phyloP scores from a whole-genome alignment of 306 rosid genomes.

The Medicago lupulina region DNA sequence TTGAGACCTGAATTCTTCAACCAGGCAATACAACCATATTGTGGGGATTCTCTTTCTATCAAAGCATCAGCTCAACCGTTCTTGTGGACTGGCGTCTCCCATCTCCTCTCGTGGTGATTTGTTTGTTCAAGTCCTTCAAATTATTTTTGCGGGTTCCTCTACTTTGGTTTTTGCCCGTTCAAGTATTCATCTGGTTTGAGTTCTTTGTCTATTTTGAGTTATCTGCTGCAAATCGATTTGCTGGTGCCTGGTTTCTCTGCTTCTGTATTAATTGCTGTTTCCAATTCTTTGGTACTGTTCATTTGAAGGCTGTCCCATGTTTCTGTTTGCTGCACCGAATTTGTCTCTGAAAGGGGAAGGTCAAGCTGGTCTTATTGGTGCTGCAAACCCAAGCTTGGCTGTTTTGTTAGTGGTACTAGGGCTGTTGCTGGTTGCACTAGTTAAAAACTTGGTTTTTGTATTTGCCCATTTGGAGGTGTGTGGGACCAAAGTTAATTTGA shows the following conservation, averaged over 20 bases:
- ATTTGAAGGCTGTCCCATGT: neutral
- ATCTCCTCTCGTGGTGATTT: neutral
- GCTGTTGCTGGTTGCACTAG: neutral
- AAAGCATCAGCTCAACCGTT: neutral
- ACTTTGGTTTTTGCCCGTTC: neutral
- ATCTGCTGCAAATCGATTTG: neutral
- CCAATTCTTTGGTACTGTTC: neutral
- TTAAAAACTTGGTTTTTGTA: neutral
- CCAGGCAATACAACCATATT: neutral
- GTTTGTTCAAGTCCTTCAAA: neutral
- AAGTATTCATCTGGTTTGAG: neutral
- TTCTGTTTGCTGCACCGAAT: slow-evolving; percentile 13
- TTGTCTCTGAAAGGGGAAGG: neutral
- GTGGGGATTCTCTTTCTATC: neutral
- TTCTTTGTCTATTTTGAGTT: neutral
- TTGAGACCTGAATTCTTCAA: neutral
- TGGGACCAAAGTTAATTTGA: neutral
- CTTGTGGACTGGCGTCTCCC: neutral
- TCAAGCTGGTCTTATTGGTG: neutral
- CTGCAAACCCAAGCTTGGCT: neutral
- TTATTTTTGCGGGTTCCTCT: neutral
- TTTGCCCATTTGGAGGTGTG: neutral
- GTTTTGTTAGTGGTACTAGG: neutral
- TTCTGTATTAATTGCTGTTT: neutral
- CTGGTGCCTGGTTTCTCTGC: neutral